Conservation (phyloP, 225 moss, liverwort and hornwort genomes). For the Climacium dendroides region DNA sequence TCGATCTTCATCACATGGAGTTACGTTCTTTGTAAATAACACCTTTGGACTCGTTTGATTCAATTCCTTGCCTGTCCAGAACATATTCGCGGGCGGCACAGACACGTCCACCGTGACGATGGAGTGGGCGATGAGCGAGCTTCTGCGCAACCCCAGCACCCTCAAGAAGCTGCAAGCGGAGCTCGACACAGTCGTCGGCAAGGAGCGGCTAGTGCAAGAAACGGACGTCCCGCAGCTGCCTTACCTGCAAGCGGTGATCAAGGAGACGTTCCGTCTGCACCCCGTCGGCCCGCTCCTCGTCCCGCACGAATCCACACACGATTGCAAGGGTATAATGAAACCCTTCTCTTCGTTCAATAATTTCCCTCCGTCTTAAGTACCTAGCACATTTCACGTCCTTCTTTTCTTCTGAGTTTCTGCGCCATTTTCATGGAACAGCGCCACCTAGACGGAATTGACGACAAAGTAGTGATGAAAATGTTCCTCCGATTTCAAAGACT, state of each 20-base stretch:
- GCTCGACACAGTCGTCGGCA: background rate
- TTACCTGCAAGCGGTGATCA: slow-evolving; percentile 3
- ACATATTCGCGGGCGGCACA: slow-evolving; percentile 10
- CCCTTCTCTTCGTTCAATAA: background rate
- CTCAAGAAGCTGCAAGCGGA: slow-evolving; percentile 5
- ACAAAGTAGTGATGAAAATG: background rate
- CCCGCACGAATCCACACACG: background rate
- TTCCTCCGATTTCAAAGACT: background rate
- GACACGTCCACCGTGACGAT: slow-evolving; percentile 13
- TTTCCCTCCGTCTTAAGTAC: background rate
- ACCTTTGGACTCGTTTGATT: background rate
- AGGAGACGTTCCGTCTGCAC: slow-evolving; percentile 17
- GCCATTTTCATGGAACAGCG: background rate
- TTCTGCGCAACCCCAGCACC: slow-evolving; percentile 1
- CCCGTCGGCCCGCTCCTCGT: background rate
- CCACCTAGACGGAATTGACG: background rate
- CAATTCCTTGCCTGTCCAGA: background rate
- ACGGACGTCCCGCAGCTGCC: background rate
- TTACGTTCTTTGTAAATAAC: background rate
- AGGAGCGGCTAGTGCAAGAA: background rate
- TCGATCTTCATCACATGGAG: background rate
- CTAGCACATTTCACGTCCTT: background rate
- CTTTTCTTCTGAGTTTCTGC: background rate
- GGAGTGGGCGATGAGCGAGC: slow-evolving; percentile 27
- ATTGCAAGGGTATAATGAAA: background rate